Percentiles rank a stretch among this genome's conserved stretches.
These are phyloP conservation scores for Solanum tarapatanum DNA, from an alignment of 257 asterid genomes.

Conservation along the genomic window DNA sequence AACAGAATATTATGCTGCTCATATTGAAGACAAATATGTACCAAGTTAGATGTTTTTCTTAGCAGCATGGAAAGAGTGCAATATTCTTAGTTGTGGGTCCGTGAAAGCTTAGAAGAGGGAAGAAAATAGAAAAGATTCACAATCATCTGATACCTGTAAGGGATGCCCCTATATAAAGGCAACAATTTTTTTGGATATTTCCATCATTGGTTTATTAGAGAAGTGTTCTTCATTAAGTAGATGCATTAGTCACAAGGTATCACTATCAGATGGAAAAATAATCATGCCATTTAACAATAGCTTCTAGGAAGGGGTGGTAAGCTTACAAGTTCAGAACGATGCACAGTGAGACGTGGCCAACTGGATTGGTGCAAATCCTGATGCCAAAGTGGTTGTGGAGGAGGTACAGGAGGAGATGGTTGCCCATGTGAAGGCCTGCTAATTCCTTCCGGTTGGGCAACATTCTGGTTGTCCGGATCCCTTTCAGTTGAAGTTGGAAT, in stretches of 20 bases:
- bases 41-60: neutral
- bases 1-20: neutral
- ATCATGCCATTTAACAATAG: neutral
- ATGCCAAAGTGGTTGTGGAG: constrained; percentile 89
- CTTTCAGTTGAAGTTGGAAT: constrained; percentile 59
- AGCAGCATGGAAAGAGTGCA: neutral
- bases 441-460: constrained; percentile 38
- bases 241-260: neutral
- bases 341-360: constrained; percentile 70
- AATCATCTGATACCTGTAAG: neutral
- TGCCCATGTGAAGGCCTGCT: constrained; percentile 50
- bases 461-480: constrained; percentile 41
- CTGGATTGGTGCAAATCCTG: constrained; percentile 65
- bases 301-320: neutral
- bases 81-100: neutral
- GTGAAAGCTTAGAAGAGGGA: neutral
- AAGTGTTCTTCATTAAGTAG: neutral
- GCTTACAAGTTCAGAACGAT: constrained; percentile 78
- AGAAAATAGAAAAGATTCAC: neutral
- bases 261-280: neutral
- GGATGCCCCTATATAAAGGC: neutral
- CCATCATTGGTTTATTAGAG: neutral
- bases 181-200: neutral
- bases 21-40: neutral
- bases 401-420: constrained; percentile 80